Conservation (phyloP, 2,329 filamentous ascomycete species). For the Ceratocystis colombiana region DNA sequence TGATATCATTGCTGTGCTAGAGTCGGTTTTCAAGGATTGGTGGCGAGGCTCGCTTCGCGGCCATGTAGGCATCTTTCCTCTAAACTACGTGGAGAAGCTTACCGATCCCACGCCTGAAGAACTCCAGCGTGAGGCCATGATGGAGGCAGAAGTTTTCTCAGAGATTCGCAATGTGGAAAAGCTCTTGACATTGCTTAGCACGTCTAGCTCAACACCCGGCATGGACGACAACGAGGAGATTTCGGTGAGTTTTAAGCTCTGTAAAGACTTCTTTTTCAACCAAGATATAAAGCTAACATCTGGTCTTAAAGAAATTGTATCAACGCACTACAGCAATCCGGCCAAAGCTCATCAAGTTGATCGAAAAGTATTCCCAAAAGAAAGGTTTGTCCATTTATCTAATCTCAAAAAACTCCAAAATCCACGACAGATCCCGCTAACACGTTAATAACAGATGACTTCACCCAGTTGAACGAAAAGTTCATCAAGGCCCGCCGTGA, state of each 20-base stretch:
- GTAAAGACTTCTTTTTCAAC: not conserved
- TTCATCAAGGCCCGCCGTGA: slow-evolving; percentile 97
- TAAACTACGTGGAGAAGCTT: slow-evolving; percentile 98
- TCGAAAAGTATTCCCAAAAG: slow-evolving; percentile 98
- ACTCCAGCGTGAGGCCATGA: slow-evolving; percentile 87
- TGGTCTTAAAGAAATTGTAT: slow-evolving; percentile 54
- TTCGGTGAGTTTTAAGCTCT: slow-evolving; percentile 45
- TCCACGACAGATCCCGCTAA: slow-evolving; percentile 4
- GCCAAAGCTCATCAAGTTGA: slow-evolving; percentile 93
- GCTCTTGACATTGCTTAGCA: slow-evolving; percentile 79
- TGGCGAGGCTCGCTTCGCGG: slow-evolving; percentile 94
- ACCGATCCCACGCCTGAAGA: slow-evolving; percentile 91
- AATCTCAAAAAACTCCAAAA: not conserved
- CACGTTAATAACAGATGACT: slow-evolving; percentile 61
- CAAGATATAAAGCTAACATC: slow-evolving; percentile 14
- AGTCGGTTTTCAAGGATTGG: slow-evolving; percentile 99
- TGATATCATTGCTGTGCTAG: slow-evolving; percentile 91
- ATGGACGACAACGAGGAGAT: slow-evolving; percentile 97
- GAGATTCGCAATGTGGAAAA: slow-evolving; percentile 57
- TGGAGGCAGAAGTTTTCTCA: slow-evolving; percentile 65
- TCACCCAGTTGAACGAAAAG: slow-evolving; percentile 96
- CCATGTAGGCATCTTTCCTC: slow-evolving; percentile 92
- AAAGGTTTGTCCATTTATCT: slow-evolving; percentile 53
- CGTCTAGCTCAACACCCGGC: slow-evolving; percentile 66
- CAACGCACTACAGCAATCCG: slow-evolving; percentile 89